Evolutionary conservation across 805 yeast genomes (phyloP), one percentile per base, ranked within the genome.

Genomic region (Novakomyces olei): DNA sequence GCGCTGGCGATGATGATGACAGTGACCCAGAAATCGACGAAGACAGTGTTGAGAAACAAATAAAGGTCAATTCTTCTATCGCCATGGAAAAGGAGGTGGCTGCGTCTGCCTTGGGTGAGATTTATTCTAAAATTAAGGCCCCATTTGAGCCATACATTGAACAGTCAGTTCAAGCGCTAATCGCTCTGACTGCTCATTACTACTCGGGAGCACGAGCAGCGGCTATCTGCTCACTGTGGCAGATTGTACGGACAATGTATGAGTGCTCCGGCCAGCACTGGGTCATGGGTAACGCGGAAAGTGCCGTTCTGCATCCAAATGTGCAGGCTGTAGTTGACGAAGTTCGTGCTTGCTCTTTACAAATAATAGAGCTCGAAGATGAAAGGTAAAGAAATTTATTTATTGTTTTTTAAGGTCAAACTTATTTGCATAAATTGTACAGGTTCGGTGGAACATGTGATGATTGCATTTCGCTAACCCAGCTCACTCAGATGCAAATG

Each of bases 21-120:
- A n/a, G n/a, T n/a, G n/a, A n/a, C n/a, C n/a, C n/a, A n/a, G 67
- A 55, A 27, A 63, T 57, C 18, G 69, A 61, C 32, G 75, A 63
- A 25, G 79, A 69, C 36, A 78, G 70, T 32, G 50, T 69, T 36
- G 71, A 65, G 39, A 74, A 74, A 46, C 74, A 75, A 39, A 61
- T 79, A 54, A 74, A 78, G 44, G 81, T 88, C 41, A 83, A 81
- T 65, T 76, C 93, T 33, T 95, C 93, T 61, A 69, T 88, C 45
- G 79, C 95, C 42, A 74, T 78, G 45, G 98, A 85, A 58, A 85
- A 85, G 57, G 94, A 83, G 58, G 78, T 80, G 42, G 93, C 93
- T n/a, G 66, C 83, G 29, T 79, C 80, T 47, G 88, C 93, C 5
- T 57, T 81, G 43, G 33, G 78, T 32, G 96, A 88, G 50, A 67